Evolutionary conservation across 2,329 filamentous ascomycete species (phyloP), one percentile per base, ranked within the genome.

Genomic region (Paracorniculantispora psalliotae): DNA sequence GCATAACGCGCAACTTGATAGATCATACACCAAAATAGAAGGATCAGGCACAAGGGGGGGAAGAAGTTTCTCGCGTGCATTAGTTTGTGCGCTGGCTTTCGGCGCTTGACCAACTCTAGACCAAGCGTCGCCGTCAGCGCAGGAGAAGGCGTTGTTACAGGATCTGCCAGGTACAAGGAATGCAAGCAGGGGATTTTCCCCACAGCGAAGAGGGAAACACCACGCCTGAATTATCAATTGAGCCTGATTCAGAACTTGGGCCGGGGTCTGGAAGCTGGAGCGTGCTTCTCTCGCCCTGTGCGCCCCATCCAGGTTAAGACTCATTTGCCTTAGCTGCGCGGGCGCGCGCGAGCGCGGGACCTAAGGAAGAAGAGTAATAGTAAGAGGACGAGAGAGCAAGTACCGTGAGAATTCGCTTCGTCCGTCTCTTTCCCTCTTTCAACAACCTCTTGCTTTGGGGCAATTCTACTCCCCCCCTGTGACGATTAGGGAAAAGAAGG

Each of bases 121-220:
- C 19, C 19, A 54, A n/a, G 51, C 51, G 51, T 54, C 46, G 26
- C 51, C 51, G 51, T 54, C 51, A 54, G 51, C 51, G 26, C 51
- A 54, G n/a, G 47, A 12, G 26, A 8, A 12, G 48, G 35, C 49
- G 35, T n/a, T 43, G 50, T 52, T 52, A 41, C 49, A 52, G 23
- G 49, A n/a, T 52, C 35, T 52, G 12, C 7, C 33, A 25, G 33
- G 28, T 39, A 25, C 33, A 19, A 37, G 48, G 10, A 23, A 50
- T 17, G 30, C 13, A 33, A 33, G 30, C 30, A 6, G 30, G 30
- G 30, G 7, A 21, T n/a, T 44, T 44, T 44, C 46, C 26, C 46
- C 46, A 49, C 46, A 33, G 41, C n/a, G n/a, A n/a, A n/a, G n/a
- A n/a, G n/a, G n/a, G n/a, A n/a, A n/a, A n/a, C n/a, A n/a, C n/a